phyloP scores from a whole-genome alignment of 352 stramenopile species.

The Phytophthora rubi region DNA sequence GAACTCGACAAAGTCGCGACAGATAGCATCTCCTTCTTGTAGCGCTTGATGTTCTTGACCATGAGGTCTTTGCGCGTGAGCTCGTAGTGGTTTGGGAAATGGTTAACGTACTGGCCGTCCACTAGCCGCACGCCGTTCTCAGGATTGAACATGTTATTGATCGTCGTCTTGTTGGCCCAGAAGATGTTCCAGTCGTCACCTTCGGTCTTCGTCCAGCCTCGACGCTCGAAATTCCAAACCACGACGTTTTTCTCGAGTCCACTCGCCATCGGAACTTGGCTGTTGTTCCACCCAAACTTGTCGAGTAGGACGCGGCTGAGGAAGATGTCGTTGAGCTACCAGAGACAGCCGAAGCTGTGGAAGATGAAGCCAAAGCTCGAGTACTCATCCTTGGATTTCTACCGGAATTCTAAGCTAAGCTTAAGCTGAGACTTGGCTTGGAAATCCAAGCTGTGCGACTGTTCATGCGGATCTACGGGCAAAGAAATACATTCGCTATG shows the following conservation, averaged over 20 bases:
- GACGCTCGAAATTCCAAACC: constrained; percentile 84
- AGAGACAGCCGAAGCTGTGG: constrained; percentile 7
- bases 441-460: not conserved
- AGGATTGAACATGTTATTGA: constrained; percentile 91
- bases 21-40: constrained; percentile 66
- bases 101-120: constrained; percentile 81
- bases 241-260: constrained; percentile 83
- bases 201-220: constrained; percentile 85
- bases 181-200: constrained; percentile 94
- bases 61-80: constrained; percentile 94
- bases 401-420: not conserved
- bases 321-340: constrained; percentile 3
- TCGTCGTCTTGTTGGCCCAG: constrained; percentile 90
- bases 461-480: constrained; percentile 1
- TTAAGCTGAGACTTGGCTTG: not conserved
- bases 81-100: constrained; percentile 93
- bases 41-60: constrained; percentile 95
- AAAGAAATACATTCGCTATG: constrained; percentile 9
- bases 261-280: constrained; percentile 70
- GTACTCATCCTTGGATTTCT: not conserved
- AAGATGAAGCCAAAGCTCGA: constrained; percentile 12
- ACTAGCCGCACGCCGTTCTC: constrained; percentile 73
- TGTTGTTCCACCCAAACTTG: not conserved
- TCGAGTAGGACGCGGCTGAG: constrained; percentile 8
- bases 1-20: not conserved